Conservation (phyloP, 78 protist species). For the Salpingoeca rosetta region DNA sequence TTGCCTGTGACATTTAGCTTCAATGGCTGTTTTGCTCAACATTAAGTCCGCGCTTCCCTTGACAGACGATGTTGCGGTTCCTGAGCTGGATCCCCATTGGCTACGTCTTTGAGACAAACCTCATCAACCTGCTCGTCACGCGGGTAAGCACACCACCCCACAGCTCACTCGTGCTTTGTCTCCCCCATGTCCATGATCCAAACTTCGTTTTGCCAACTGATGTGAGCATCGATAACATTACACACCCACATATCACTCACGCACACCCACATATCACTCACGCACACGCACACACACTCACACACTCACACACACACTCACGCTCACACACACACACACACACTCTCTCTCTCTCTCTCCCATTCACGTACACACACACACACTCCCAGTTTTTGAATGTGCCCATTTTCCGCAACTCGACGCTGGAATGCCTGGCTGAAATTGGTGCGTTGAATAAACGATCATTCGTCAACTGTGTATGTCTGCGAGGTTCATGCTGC, state of each 20-base stretch:
- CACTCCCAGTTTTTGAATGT: conserved; percentile 55
- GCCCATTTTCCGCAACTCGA: conserved; percentile 45
- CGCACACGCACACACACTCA: too few relatives aligned
- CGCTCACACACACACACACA: not conserved
- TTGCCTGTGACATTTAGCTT: too few relatives aligned
- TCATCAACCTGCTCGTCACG: conserved; percentile 27
- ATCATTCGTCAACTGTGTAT: conserved; percentile 7
- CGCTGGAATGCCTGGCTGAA: conserved; percentile 83
- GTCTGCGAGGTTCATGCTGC: not conserved
- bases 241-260: too few relatives aligned
- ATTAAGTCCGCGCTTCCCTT: too few relatives aligned
- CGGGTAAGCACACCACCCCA: not conserved
- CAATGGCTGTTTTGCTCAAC: too few relatives aligned
- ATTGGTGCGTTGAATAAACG: conserved; percentile 59
- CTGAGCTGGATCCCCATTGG: conserved; percentile 94
- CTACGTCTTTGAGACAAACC: conserved; percentile 78
- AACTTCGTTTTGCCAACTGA: not conserved
- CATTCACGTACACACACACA: not conserved
- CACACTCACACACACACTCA: too few relatives aligned
- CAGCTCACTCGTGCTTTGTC: not conserved
- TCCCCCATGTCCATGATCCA: not conserved
- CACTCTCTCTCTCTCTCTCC: not conserved
- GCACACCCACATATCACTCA: too few relatives aligned
- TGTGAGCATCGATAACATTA: too few relatives aligned
- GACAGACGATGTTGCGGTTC: conserved; percentile 76